These are phyloP conservation scores for Boletus insuetus DNA, from an alignment of 768 basidiomycete species.

Conservation along the genomic window DNA sequence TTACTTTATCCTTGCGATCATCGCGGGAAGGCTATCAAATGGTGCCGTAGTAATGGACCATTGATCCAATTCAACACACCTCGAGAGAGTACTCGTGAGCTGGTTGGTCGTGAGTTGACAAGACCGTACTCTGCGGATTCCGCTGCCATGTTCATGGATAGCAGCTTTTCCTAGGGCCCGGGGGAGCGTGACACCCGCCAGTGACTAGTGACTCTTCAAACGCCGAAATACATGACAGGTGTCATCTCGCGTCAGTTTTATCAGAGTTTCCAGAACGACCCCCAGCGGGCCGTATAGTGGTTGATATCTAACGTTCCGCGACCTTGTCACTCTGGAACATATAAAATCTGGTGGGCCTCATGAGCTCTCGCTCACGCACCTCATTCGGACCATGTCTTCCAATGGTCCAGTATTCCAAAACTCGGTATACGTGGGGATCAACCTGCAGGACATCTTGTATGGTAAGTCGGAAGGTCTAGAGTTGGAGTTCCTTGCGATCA, in stretches of 20 bases:
- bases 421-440: slow-evolving; percentile 25
- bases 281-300: not conserved
- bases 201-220: too few species aligned
- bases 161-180: too few species aligned
- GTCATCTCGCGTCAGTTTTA: not conserved
- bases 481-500: not conserved
- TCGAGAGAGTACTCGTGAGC: not conserved
- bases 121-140: too few species aligned
- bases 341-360: not conserved
- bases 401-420: slow-evolving; percentile 19
- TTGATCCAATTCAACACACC: too few species aligned
- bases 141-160: too few species aligned
- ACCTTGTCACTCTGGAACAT: slow-evolving; percentile 1
- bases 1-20: too few species aligned
- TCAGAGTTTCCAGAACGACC: not conserved
- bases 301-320: not conserved
- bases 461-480: slow-evolving; percentile 5
- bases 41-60: too few species aligned
- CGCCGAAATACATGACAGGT: not conserved
- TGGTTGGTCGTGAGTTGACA: too few species aligned
- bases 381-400: slow-evolving; percentile 14
- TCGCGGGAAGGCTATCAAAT: not conserved
- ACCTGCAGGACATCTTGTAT: slow-evolving; percentile 24
- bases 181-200: too few species aligned
- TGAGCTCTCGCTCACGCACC: not conserved